Evolutionary conservation across 495 filamentous ascomycete species (phyloP), one percentile per base, ranked within the genome.

Genomic region (Talaromyces wortmannii): DNA sequence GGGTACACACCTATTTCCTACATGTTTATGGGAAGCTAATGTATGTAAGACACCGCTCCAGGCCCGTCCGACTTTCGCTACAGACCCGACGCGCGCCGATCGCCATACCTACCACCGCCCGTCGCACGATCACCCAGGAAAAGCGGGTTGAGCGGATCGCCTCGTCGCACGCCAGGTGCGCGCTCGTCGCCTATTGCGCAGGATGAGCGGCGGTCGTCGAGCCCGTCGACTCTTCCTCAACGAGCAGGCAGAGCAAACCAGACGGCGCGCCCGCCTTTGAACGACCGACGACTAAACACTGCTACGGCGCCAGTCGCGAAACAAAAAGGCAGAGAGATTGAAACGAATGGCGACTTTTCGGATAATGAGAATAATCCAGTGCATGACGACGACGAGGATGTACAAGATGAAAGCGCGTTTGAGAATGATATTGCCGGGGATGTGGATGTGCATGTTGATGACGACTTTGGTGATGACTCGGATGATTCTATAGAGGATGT

Each of bases 401-500:
- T 56, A 33, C 66, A 64, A 23, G 50, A 67, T 51, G 61, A 70
- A 40, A 67, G 63, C n/a, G 61, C 55, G 29, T 52, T 53, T 7
- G 60, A 69, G 40, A 61, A 56, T 18, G 62, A 69, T 18, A 57
- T 63, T 43, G 58, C 52, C 16, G 70, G 63, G 15, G 57, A 73
- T 46, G 66, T 69, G 30, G 57, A 74, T 46, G 66, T 69, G 30
- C 58, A 58, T 23, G 45, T 61, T 16, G 49, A 61, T 43, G 64
- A 36, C 23, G 61, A 63, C 12, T 55, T 64, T 15, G 59, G 63
- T 6, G 56, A 65, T 30, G 15, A 59, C 16, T 48, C 57, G 33
- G 72, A 85, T 52, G 67, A 81, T 59, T 65, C 71, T 1, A 75
- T 85, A 13, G 73, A 83, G 44, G 81, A 84, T 56, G 66, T 18